phyloP scores from a whole-genome alignment of 768 basidiomycete genomes.

The Thelephora ganbajun region DNA sequence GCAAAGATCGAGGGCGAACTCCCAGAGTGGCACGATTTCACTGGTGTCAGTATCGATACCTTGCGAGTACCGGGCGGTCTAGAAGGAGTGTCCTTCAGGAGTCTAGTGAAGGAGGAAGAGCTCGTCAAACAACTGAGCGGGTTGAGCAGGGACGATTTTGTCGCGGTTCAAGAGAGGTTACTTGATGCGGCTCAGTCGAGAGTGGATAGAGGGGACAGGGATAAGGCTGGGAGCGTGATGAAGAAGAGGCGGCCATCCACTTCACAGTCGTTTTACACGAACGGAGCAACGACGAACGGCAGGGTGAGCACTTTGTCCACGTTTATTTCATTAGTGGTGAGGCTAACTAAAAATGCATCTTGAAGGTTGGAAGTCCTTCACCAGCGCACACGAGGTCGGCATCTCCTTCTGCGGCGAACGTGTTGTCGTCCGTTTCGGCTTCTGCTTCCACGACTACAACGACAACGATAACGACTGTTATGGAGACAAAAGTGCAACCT shows the following conservation, averaged over 20 bases:
- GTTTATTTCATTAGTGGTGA: not conserved
- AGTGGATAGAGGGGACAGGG: conserved; percentile 19
- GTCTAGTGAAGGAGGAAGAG: conserved; percentile 42
- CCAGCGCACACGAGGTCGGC: conserved; percentile 26
- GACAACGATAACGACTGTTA: no score
- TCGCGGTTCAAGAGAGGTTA: conserved; percentile 63
- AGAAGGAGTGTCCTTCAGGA: not conserved
- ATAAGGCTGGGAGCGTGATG: conserved; percentile 21
- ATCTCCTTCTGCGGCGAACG: conserved; percentile 11
- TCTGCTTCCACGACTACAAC: no score
- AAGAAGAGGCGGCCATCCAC: conserved; percentile 67
- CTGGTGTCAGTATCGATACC: conserved; percentile 30
- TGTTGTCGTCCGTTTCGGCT: not conserved
- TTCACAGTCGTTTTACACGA: conserved; percentile 68
- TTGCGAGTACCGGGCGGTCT: conserved; percentile 21
- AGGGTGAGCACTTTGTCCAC: conserved; percentile 16
- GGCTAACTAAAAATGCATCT: not conserved
- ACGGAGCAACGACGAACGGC: conserved; percentile 30
- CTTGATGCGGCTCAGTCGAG: conserved; percentile 49
- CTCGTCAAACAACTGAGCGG: conserved; percentile 53
- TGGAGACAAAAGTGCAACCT: not conserved
- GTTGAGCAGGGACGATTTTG: conserved; percentile 55
- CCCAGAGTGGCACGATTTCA: conserved; percentile 53
- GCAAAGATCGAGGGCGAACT: conserved; percentile 33
- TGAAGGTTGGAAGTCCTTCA: conserved; percentile 47